These are phyloP conservation scores for Helicocarpus griseus DNA, from an alignment of 2,329 filamentous ascomycete genomes.

Conservation along the genomic window DNA sequence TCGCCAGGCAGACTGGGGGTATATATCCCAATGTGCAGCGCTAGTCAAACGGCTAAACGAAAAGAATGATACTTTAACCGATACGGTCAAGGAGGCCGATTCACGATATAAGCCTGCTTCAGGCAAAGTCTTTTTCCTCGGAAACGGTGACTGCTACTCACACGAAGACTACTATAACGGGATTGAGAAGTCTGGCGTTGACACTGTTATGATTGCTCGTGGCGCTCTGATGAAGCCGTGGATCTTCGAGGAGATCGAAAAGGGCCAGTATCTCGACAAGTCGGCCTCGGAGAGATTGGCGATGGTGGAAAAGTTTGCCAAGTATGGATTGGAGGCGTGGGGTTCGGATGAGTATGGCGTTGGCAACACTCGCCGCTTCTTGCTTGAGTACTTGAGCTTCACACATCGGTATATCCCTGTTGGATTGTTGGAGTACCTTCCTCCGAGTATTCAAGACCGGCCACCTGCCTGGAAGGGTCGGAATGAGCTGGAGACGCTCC, in stretches of 20 bases:
- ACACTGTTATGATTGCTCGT: conserved; percentile 94
- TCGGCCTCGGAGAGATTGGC: conserved; percentile 73
- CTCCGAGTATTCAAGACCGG: conserved; percentile 79
- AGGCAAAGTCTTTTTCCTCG: conserved; percentile 78
- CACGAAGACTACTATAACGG: conserved; percentile 78
- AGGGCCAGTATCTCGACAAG: conserved; percentile 91
- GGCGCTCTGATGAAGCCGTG: conserved; percentile 95
- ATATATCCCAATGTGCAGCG: conserved; percentile 81
- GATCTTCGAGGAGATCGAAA: conserved; percentile 93
- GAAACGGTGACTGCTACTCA: conserved; percentile 94
- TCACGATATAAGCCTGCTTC: conserved; percentile 59
- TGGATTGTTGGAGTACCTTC: conserved; percentile 77
- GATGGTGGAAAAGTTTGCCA: conserved; percentile 81
- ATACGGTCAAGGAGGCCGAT: conserved; percentile 72
- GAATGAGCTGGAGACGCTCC: conserved; percentile 85
- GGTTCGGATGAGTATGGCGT: conserved; percentile 91
- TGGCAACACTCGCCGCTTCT: conserved; percentile 79
- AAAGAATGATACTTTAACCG: conserved; percentile 54
- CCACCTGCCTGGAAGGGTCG: conserved; percentile 75
- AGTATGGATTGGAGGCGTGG: conserved; percentile 89
- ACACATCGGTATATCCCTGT: conserved; percentile 83
- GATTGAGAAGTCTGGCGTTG: conserved; percentile 67
- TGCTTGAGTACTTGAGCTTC: conserved; percentile 95
- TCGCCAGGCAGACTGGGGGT: conserved; percentile 83
- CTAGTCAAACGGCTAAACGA: conserved; percentile 73